A percentile compares a stretch with the other conserved stretches of the same genome.
Evolutionary conservation across 805 yeast species (phyloP).

Genomic region (Yarrowia osloensis): DNA sequence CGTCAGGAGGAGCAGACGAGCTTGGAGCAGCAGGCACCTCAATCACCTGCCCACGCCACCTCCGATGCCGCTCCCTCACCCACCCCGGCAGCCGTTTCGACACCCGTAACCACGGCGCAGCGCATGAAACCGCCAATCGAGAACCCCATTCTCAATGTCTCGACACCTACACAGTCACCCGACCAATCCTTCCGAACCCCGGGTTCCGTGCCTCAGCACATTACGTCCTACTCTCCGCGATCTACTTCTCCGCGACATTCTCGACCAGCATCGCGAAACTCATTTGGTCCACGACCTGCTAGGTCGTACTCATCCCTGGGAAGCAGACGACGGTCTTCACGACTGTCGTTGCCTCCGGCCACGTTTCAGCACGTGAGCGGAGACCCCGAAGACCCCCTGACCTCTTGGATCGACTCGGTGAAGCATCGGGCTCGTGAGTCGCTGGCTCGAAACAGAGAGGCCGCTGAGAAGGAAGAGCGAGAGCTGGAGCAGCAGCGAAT

Average conservation of each 20-base stretch:
- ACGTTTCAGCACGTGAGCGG: not conserved
- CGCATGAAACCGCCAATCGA: constrained; percentile 13
- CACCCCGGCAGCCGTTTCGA: not conserved
- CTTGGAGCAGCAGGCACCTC: not conserved
- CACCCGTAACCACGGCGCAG: not conserved
- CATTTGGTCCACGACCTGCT: constrained; percentile 21
- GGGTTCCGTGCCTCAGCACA: constrained; percentile 20
- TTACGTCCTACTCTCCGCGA: constrained; percentile 1
- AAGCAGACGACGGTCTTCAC: constrained; percentile 12
- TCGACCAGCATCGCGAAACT: not conserved
- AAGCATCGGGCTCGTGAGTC: constrained; percentile 22
- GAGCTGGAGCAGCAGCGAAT: constrained; percentile 30
- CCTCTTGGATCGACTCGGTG: constrained; percentile 28
- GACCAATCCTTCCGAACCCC: constrained; percentile 21
- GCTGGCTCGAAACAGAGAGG: constrained; percentile 31
- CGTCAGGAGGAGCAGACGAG: not conserved
- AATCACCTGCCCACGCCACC: not conserved
- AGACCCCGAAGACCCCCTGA: constrained; percentile 10
- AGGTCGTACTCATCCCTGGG: constrained; percentile 4
- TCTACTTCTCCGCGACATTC: constrained; percentile 19
- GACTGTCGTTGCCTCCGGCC: constrained; percentile 7
- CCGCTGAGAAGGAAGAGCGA: constrained; percentile 32
- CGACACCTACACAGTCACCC: constrained; percentile 12
- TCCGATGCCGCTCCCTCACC: not conserved
- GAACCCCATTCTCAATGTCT: not conserved